A percentile compares a stretch with the other conserved stretches of the same genome.
phyloP scores from a whole-genome alignment of 441 rosid species.

The Erodium texanum region DNA sequence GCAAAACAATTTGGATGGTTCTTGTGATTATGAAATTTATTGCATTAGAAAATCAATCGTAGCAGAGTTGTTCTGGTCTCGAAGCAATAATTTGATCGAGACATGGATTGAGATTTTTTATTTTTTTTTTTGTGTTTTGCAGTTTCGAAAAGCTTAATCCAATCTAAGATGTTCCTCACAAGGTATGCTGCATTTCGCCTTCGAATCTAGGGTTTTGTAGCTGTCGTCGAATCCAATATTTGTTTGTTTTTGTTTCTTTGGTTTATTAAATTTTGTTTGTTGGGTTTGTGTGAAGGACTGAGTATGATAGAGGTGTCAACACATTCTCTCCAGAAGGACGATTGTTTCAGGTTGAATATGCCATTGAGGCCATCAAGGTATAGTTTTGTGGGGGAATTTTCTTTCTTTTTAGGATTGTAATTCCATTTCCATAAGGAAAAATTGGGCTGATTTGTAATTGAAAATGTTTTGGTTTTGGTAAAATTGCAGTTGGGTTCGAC shows the following conservation, averaged over 20 bases:
- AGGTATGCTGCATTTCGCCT: slow-evolving; percentile 14
- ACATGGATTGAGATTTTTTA: not conserved
- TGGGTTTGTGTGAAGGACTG: slow-evolving; percentile 45
- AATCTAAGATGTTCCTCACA: slow-evolving; percentile 20
- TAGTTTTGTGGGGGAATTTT: not conserved
- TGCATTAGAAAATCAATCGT: too few species aligned
- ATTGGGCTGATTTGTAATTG: not conserved
- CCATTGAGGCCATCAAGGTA: slow-evolving; percentile 98
- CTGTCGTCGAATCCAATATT: too few species aligned
- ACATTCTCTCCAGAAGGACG: slow-evolving; percentile 98
- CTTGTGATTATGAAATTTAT: not conserved
- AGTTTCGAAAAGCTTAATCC: not conserved
- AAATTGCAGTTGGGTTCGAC: slow-evolving; percentile 79
- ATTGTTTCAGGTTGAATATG: slow-evolving; percentile 96
- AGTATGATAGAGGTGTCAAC: slow-evolving; percentile 98
- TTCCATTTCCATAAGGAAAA: not conserved
- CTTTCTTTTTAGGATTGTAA: not conserved
- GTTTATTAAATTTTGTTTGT: slow-evolving; percentile 3
- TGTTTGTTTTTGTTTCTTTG: not conserved
- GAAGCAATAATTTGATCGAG: not conserved
- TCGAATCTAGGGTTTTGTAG: slow-evolving; percentile 4
- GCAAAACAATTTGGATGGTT: not conserved
- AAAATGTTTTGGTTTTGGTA: slow-evolving; percentile 4
- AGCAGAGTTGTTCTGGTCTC: not conserved
- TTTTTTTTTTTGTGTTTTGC: too few species aligned